A percentile compares a stretch with the other conserved stretches of the same genome.
Conservation (phyloP, 2,329 filamentous ascomycete genomes). For the Colletotrichum liaoningense region DNA sequence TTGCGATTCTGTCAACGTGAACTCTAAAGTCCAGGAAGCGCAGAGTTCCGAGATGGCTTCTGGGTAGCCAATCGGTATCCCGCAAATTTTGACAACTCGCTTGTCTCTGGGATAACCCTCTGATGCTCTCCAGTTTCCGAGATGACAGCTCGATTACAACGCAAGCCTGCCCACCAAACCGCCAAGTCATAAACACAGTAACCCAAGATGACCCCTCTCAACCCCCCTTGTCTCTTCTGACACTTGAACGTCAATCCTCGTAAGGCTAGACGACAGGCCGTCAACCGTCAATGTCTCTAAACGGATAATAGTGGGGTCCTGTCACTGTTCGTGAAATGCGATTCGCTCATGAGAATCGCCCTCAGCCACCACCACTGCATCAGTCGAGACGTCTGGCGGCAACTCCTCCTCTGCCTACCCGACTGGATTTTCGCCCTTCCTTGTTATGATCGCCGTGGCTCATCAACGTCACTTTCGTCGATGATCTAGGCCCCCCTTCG, state of each 20-base stretch:
- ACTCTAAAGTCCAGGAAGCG: neutral
- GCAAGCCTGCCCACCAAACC: neutral
- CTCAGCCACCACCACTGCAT: constrained; percentile 24
- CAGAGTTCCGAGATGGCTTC: constrained; percentile 1
- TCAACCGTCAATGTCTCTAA: neutral
- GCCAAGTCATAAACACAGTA: constrained; percentile 3
- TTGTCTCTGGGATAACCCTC: neutral
- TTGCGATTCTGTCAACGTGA: neutral
- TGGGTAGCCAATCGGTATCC: constrained; percentile 22
- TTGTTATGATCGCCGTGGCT: constrained; percentile 11
- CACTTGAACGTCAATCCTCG: constrained; percentile 1
- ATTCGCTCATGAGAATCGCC: constrained; percentile 25
- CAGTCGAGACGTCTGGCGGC: constrained; percentile 16
- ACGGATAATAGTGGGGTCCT: constrained; percentile 13
- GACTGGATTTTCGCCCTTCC: constrained; percentile 4
- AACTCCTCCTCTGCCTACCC: neutral
- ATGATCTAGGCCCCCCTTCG: constrained; percentile 6
- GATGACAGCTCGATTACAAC: constrained; percentile 17
- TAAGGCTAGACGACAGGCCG: constrained; percentile 19
- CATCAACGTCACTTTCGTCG: neutral
- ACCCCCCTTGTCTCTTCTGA: constrained; percentile 6
- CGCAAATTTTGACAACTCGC: constrained; percentile 3
- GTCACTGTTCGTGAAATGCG: neutral
- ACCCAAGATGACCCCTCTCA: neutral
- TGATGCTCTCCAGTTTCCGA: neutral